Evolutionary conservation across 2,329 filamentous ascomycete species (phyloP).

Genomic region (Exophiala alcalophila): DNA sequence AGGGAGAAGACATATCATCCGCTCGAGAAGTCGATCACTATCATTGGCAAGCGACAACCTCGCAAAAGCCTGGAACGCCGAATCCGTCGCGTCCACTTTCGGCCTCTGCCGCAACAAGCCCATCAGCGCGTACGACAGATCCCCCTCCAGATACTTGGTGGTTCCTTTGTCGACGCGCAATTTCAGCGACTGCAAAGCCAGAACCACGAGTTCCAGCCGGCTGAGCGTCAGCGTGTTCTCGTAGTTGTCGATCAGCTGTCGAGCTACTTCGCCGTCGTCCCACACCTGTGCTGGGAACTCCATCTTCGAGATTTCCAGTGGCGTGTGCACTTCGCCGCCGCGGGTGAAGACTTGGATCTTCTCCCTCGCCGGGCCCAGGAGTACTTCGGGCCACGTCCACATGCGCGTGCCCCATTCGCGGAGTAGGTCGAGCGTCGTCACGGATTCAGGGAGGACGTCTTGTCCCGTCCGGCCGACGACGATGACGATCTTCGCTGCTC

Average conservation of each 20-base stretch:
- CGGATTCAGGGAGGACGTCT: constrained; percentile 24
- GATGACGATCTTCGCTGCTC: constrained; percentile 43
- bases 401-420: constrained; percentile 46
- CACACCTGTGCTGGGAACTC: constrained; percentile 43
- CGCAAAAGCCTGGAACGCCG: constrained; percentile 49
- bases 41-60: constrained; percentile 48
- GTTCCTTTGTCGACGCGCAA: constrained; percentile 34
- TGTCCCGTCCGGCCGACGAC: constrained; percentile 37
- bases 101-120: constrained; percentile 45
- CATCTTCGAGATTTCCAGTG: constrained; percentile 37
- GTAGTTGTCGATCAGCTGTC: constrained; percentile 48
- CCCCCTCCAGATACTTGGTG: constrained; percentile 38
- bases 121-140: constrained; percentile 49
- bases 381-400: constrained; percentile 48
- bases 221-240: constrained; percentile 43
- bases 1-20: constrained; percentile 46
- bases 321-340: constrained; percentile 29
- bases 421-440: constrained; percentile 35
- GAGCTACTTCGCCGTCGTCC: constrained; percentile 40
- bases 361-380: constrained; percentile 35
- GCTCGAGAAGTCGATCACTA: constrained; percentile 45
- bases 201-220: constrained; percentile 42
- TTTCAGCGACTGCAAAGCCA: constrained; percentile 43
- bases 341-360: constrained; percentile 37
- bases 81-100: constrained; percentile 39